Conservation (phyloP, 176 grass and related monocot genomes). For the Lolium perenne region DNA sequence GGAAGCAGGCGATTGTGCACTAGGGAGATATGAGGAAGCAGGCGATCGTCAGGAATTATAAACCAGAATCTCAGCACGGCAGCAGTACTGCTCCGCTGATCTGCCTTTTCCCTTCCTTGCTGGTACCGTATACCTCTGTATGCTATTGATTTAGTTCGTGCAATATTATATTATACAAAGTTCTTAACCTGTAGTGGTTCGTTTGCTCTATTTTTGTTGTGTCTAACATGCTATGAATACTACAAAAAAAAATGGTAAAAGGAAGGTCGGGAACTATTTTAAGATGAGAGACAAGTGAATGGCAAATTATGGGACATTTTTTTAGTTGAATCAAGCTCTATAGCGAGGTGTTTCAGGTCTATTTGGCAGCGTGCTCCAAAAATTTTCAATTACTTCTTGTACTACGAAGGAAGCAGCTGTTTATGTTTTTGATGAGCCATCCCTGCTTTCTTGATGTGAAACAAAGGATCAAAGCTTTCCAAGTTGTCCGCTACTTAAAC, state of each 20-base stretch:
- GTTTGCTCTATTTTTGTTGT: no score
- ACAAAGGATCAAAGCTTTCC: conserved; percentile 83
- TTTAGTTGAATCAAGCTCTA: conserved; percentile 68
- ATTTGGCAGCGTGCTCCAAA: conserved; percentile 78
- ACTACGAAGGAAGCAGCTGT: conserved; percentile 75
- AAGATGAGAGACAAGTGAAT: conserved; percentile 63
- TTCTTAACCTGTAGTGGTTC: no score
- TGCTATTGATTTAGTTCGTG: no score
- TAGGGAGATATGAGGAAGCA: no score
- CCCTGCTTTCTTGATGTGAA: conserved; percentile 84
- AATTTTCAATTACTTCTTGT: conserved; percentile 79
- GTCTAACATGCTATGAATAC: no score
- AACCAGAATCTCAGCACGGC: no score
- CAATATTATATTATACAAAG: no score
- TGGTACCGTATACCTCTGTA: no score
- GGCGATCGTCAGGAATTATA: no score
- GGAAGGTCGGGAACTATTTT: conserved; percentile 68
- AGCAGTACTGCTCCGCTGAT: no score
- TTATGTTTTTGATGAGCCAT: conserved; percentile 90
- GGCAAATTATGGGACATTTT: conserved; percentile 48
- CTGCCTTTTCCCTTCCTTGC: no score
- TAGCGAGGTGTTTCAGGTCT: conserved; percentile 66
- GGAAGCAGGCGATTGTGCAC: no score
- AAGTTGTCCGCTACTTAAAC: conserved; percentile 69
- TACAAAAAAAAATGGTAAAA: conserved; percentile 66